Conservation (phyloP, 306 rosid genomes). For the Glycyrrhiza uralensis region DNA sequence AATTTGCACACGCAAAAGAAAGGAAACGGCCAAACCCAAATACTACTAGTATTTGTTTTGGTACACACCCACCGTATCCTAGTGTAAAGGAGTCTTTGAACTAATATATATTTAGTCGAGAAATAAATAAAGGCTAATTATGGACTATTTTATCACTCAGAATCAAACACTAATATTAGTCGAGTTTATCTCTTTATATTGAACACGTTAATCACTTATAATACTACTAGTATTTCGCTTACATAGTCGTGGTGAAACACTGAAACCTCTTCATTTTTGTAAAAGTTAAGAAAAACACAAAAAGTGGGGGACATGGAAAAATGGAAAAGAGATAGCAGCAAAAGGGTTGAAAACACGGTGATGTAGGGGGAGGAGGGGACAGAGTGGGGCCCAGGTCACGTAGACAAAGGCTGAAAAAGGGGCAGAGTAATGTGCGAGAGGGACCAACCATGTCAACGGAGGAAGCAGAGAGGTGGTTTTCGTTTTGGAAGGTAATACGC, state of each 20-base stretch:
- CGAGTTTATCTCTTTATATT: too few relatives aligned
- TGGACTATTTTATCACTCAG: too few relatives aligned
- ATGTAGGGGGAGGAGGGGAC: conserved; percentile 40
- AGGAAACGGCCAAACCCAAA: background rate
- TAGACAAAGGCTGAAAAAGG: conserved; percentile 34
- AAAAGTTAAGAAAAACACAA: background rate
- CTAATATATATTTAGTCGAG: too few relatives aligned
- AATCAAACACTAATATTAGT: too few relatives aligned
- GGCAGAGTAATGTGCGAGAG: conserved; percentile 41
- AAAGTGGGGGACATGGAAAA: background rate
- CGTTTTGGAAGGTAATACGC: conserved; percentile 40
- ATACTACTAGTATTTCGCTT: too few relatives aligned
- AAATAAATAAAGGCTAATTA: too few relatives aligned
- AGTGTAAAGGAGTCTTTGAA: too few relatives aligned
- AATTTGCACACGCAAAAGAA: conserved; percentile 5
- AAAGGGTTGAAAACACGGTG: background rate
- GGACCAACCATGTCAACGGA: conserved; percentile 35
- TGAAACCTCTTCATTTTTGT: background rate
- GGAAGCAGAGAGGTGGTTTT: conserved; percentile 37
- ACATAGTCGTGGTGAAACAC: background rate
- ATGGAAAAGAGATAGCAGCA: background rate
- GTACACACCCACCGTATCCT: too few relatives aligned
- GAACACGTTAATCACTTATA: too few relatives aligned
- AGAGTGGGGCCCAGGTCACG: conserved; percentile 35
- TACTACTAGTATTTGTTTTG: too few relatives aligned